Evolutionary conservation across 305 asterid species (phyloP).

Genomic region (Fraxinus paxiana): DNA sequence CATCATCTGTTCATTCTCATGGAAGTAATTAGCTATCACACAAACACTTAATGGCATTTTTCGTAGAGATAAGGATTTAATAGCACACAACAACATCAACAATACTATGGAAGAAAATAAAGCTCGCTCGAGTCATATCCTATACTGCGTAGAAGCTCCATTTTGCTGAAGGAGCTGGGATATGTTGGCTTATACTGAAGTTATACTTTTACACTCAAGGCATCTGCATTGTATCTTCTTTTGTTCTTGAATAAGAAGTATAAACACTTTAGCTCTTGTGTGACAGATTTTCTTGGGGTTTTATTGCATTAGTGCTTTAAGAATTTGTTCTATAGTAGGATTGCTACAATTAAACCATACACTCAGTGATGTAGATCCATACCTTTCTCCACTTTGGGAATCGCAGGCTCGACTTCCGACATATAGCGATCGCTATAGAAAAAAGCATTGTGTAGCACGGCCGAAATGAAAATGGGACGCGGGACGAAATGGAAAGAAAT

Average conservation of each 20-base stretch:
- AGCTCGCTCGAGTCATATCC: not conserved
- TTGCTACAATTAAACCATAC: not conserved
- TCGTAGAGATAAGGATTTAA: not conserved
- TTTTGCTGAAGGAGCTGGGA: not conserved
- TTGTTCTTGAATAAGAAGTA: not conserved
- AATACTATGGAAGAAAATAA: no score
- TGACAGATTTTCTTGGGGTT: not conserved
- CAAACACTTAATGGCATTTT: not conserved
- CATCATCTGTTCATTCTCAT: conserved; percentile 58
- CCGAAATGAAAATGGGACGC: no score
- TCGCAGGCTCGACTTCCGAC: no score
- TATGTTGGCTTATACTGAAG: not conserved
- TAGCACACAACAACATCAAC: not conserved
- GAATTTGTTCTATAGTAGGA: not conserved
- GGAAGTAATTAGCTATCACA: conserved; percentile 39
- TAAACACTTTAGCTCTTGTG: not conserved
- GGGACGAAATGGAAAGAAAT: no score
- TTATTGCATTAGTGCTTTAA: not conserved
- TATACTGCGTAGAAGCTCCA: not conserved
- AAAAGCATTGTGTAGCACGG: no score
- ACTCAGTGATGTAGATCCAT: not conserved
- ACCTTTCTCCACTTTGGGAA: not conserved
- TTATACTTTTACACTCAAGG: not conserved
- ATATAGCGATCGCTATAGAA: not conserved
- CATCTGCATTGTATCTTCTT: not conserved